A percentile compares a stretch with the other conserved stretches of the same genome.
Evolutionary conservation across 495 filamentous ascomycete genomes (phyloP).

Genomic region (Podospora bellae-mahoneyi): DNA sequence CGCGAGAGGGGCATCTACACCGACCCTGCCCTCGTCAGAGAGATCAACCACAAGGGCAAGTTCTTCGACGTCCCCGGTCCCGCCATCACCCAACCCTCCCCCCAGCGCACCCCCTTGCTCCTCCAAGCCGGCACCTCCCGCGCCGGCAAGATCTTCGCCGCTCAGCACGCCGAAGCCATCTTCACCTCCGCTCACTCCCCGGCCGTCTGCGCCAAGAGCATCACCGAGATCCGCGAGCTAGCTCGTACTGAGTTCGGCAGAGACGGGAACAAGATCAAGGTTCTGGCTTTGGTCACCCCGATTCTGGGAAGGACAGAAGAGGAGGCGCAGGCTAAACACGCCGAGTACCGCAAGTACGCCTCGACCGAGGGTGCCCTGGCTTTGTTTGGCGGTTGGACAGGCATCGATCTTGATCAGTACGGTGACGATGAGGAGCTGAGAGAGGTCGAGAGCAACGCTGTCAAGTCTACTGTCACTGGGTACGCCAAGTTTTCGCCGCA

Average conservation of each 20-base stretch:
- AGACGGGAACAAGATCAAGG: conserved; percentile 51
- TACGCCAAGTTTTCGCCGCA: conserved; percentile 37
- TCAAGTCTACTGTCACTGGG: conserved; percentile 44
- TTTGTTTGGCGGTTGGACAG: conserved; percentile 62
- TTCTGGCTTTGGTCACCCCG: conserved; percentile 45
- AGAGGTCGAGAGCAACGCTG: conserved; percentile 61
- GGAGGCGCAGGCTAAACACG: conserved; percentile 51
- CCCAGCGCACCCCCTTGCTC: conserved; percentile 63
- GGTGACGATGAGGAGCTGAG: conserved; percentile 56
- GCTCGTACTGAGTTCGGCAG: conserved; percentile 45
- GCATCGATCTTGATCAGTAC: conserved; percentile 53
- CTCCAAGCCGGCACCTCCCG: conserved; percentile 64
- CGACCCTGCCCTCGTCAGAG: conserved; percentile 54
- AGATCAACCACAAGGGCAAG: conserved; percentile 65
- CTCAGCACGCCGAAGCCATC: conserved; percentile 60
- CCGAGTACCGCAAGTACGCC: conserved; percentile 49
- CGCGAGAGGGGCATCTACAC: conserved; percentile 55
- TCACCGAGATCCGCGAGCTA: conserved; percentile 50
- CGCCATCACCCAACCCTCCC: conserved; percentile 61
- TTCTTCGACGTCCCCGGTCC: conserved; percentile 64
- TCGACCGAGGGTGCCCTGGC: conserved; percentile 57
- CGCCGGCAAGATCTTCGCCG: conserved; percentile 61
- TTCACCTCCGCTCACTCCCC: conserved; percentile 52
- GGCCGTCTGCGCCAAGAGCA: conserved; percentile 39
- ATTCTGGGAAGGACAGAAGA: conserved; percentile 54